These are phyloP conservation scores for Scleroderma citrinum DNA, from an alignment of 768 basidiomycete genomes.

Conservation along the genomic window DNA sequence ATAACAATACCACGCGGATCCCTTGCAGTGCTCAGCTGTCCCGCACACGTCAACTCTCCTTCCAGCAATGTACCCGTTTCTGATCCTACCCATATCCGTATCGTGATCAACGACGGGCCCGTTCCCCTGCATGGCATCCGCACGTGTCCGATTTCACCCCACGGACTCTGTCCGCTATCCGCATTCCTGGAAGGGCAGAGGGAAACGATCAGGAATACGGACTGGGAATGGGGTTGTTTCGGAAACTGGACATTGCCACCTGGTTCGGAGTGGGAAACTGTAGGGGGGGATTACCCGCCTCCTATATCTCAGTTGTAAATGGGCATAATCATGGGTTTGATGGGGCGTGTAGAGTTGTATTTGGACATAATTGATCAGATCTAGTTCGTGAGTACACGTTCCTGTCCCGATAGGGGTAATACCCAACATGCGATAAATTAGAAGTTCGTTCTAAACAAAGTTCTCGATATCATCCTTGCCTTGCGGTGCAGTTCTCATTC, in stretches of 20 bases:
- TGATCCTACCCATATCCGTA: constrained; percentile 55
- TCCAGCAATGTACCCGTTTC: constrained; percentile 25
- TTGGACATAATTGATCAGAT: too few species aligned
- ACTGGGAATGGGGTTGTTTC: constrained; percentile 72
- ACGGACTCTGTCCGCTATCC: constrained; percentile 69
- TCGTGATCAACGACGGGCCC: constrained; percentile 86
- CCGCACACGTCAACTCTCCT: constrained; percentile 1
- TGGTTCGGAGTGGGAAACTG: constrained; percentile 64
- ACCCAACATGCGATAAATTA: too few species aligned
- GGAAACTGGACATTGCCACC: constrained; percentile 70
- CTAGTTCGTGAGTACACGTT: too few species aligned
- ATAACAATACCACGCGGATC: constrained; percentile 1
- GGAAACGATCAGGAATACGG: constrained; percentile 55
- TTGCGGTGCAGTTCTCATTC: too few species aligned
- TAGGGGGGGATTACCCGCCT: constrained; percentile 22
- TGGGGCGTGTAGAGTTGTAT: too few species aligned
- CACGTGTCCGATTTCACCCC: constrained; percentile 56
- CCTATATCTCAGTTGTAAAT: neutral
- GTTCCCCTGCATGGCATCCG: constrained; percentile 72
- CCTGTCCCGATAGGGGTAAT: too few species aligned
- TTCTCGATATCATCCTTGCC: too few species aligned
- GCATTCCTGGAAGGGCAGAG: constrained; percentile 68
- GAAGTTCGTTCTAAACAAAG: too few species aligned
- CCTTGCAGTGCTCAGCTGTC: constrained; percentile 55
- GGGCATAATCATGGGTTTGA: too few species aligned